Base-by-base conservation (phyloP, 345 rosid species). In the Carallia brachiata region DNA sequence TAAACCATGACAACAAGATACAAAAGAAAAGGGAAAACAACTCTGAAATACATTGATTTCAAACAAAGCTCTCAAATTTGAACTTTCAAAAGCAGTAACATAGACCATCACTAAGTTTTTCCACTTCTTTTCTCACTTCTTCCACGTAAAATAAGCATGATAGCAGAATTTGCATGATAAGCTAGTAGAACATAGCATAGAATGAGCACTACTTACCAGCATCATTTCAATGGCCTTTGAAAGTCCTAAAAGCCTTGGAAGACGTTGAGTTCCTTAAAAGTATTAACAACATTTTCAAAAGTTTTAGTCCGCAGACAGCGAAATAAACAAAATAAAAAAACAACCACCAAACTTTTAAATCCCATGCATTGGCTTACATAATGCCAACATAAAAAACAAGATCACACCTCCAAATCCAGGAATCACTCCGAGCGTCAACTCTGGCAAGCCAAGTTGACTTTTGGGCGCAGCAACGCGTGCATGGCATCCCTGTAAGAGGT, bases 331-430 rank as follows among this genome's bases (percentile, higher is more conserved):
- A 18, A 72, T 39, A 15, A 48, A 63, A 67, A 27, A 69, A 36
- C 19, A 54, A 60, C 63, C 76, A 17, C 48, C 32, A 36, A 72
- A 23, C 65, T 61, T 37, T 60, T 36, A 32, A 17, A 40, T 60
- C 36, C 19, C 47, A 18, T 36, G 23, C 39, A 57, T 5, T 4
- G 16, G 50, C 50, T 44, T 3, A 44, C 12, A 6, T 27, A 52
- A 28, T 23, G 13, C 17, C 32, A 18, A 34, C 47, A 63, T 67
- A 31, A 10, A 68, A 65, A 78, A 31, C 52, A 55, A 10, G 3
- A 27, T n/a, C 18, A 5, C 84, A 91, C 98, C 98, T 83, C 98
- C 98, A 59, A 86, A 88, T 28, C 98, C 98, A 28, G 98, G 98
- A 71, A 94, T 90, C 56, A 91, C 76, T 65, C 98, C 98, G 28